These are phyloP conservation scores for Castanospermum australe DNA, from an alignment of 306 rosid genomes.

Conservation along the genomic window DNA sequence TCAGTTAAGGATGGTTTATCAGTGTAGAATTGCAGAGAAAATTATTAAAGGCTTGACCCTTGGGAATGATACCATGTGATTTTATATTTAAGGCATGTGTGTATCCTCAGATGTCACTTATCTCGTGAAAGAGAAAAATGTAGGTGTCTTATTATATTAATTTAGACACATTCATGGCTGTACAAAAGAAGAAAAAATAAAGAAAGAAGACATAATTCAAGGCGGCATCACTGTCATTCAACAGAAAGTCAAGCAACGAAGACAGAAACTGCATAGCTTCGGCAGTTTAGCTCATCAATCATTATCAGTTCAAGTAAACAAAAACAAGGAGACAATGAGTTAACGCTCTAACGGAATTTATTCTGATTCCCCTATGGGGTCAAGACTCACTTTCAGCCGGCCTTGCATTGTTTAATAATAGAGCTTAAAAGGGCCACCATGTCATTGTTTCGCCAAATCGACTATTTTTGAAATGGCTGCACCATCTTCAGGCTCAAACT, in stretches of 20 bases:
- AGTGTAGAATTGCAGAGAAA: neutral
- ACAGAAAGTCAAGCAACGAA: neutral
- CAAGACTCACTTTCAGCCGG: constrained; percentile 19
- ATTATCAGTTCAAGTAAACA: constrained; percentile 1
- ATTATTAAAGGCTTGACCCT: neutral
- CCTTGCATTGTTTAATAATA: constrained; percentile 9
- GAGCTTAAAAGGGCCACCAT: neutral
- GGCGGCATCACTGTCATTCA: constrained; percentile 11
- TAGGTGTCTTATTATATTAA: neutral
- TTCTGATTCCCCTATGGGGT: constrained; percentile 11
- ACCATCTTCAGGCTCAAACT: neutral
- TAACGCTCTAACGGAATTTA: constrained; percentile 25
- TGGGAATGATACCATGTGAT: constrained; percentile 9
- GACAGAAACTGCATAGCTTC: neutral
- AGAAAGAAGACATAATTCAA: neutral
- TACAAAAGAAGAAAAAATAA: neutral
- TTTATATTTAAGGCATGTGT: constrained; percentile 26
- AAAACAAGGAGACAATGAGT: neutral
- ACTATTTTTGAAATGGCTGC: neutral
- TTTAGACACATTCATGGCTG: neutral
- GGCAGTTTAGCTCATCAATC: constrained; percentile 15
- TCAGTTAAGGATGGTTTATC: neutral
- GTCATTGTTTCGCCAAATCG: neutral
- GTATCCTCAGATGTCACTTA: neutral
- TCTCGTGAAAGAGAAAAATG: neutral